phyloP scores from a whole-genome alignment of 2,329 filamentous ascomycete genomes.

The Hypocreales sp. region DNA sequence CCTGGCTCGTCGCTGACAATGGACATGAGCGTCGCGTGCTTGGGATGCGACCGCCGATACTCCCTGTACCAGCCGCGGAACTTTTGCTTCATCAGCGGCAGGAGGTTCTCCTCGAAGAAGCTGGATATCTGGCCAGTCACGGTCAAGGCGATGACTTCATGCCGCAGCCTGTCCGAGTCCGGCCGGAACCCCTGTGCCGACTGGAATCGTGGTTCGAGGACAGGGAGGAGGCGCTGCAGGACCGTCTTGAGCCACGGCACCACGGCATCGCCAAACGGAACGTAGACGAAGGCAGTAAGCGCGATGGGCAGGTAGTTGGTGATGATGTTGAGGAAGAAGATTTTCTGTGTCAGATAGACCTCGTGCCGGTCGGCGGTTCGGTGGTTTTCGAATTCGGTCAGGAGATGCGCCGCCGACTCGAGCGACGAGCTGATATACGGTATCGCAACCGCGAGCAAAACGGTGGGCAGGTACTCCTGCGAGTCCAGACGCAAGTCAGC shows the following conservation, averaged over 20 bases:
- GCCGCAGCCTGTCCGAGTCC: slow-evolving; percentile 48
- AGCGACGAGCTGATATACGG: slow-evolving; percentile 50
- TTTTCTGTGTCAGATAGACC: slow-evolving; percentile 55
- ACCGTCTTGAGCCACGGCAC: slow-evolving; percentile 52
- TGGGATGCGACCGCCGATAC: slow-evolving; percentile 16
- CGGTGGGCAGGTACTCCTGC: slow-evolving; percentile 57
- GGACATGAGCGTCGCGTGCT: slow-evolving; percentile 28
- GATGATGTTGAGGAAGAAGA: slow-evolving; percentile 67
- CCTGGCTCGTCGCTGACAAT: slow-evolving; percentile 40
- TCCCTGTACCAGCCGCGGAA: slow-evolving; percentile 28
- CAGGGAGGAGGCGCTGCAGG: slow-evolving; percentile 28
- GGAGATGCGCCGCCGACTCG: slow-evolving; percentile 42
- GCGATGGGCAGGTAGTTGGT: slow-evolving; percentile 65
- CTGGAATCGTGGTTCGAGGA: slow-evolving; percentile 34
- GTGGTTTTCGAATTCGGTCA: slow-evolving; percentile 63
- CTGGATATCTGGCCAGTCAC: slow-evolving; percentile 58
- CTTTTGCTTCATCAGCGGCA: slow-evolving; percentile 52
- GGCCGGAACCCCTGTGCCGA: slow-evolving; percentile 41
- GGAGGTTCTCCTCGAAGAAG: slow-evolving; percentile 55
- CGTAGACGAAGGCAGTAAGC: slow-evolving; percentile 65
- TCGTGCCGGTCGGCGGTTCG: slow-evolving; percentile 55
- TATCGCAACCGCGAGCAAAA: slow-evolving; percentile 50
- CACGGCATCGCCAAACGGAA: slow-evolving; percentile 54
- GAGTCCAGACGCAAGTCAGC: background rate
- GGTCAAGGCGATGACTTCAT: slow-evolving; percentile 62